These are phyloP conservation scores for Acrocalymma vagum DNA, from an alignment of 2,329 filamentous ascomycete species.

Conservation along the genomic window DNA sequence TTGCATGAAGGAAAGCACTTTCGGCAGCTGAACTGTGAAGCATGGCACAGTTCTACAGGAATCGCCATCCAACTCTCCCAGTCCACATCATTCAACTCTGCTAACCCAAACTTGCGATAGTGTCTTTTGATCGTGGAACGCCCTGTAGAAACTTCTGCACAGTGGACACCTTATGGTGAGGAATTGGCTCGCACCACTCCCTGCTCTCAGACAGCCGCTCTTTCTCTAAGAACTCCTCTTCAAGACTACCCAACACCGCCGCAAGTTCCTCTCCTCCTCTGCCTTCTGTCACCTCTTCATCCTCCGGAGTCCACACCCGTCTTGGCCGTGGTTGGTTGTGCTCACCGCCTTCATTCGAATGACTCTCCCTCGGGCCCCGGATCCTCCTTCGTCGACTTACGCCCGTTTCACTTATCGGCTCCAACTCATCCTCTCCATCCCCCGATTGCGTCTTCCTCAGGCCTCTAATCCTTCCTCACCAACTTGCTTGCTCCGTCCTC, in stretches of 20 bases:
- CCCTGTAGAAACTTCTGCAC: slow-evolving; percentile 3
- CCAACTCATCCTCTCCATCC: too few relatives aligned
- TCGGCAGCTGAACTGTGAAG: slow-evolving; percentile 2
- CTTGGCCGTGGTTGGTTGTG: too few relatives aligned
- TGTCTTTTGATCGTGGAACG: slow-evolving; percentile 2
- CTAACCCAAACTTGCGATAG: slow-evolving; percentile 4
- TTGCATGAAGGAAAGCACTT: slow-evolving; percentile 1
- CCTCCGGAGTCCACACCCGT: too few relatives aligned
- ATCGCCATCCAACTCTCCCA: too few relatives aligned
- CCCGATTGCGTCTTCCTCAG: too few relatives aligned
- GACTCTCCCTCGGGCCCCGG: too few relatives aligned
- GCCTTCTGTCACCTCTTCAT: too few relatives aligned
- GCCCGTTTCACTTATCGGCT: too few relatives aligned
- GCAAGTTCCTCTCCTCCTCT: slow-evolving; percentile 4
- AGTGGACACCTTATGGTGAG: slow-evolving; percentile 1
- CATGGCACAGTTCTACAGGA: neutral
- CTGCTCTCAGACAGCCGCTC: slow-evolving; percentile 1
- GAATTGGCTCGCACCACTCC: slow-evolving; percentile 4
- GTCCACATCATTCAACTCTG: slow-evolving; percentile 3
- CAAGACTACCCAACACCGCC: slow-evolving; percentile 1
- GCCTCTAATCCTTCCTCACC: too few relatives aligned
- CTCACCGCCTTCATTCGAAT: too few relatives aligned
- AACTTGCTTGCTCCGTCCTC: too few relatives aligned
- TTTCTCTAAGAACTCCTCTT: slow-evolving; percentile 11
- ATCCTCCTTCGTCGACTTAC: too few relatives aligned